Evolutionary conservation across 1,284 basidiomycete genomes (phyloP), one percentile per base, ranked within the genome.

Genomic region (Ustilago loliicola): DNA sequence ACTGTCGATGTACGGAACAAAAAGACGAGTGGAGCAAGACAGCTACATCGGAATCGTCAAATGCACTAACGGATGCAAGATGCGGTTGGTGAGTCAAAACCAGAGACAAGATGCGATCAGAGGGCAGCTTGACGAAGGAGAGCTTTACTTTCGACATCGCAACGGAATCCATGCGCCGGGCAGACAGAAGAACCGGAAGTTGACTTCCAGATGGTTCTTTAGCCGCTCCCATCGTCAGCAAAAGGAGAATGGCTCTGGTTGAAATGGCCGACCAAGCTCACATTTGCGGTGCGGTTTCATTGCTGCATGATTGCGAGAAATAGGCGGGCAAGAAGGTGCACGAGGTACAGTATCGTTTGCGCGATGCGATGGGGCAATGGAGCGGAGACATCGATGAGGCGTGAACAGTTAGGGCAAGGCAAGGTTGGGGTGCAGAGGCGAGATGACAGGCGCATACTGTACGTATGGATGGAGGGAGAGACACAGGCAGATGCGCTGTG

Each of bases 391-490:
- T 21, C 32, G 52, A n/a, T n/a, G 52, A 54, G 19, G 52, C 32
- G 19, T 21, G 32, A 29, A n/a, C 23, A 59, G 45, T 27, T 25
- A n/a, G 47, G 27, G 40, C 40, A 59, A 48, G 57, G 42, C 57
- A 17, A 54, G 42, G 61, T 32, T 19, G 61, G 61, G 51, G 61
- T 62, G 61, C 61, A 62, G 52, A 62, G 51, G 61, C 52, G 61
- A 62, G 61, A 17, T 29, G 38, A n/a, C 23, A 47, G 42, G 29
- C 56, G 38, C 25, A 25, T 15, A 42, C n/a, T 27, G 45, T 11
- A 34, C 11, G 40, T 6, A 29, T 17, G 13, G 25, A 15, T 23
- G 13, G 47, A 4, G 58, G 23, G 8, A 61, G 11, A 25, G 45
- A 51, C 10, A 27, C 27, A 30, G 29, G 48, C 48, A 19, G 29